phyloP scores from a whole-genome alignment of 225 moss, liverwort and hornwort genomes.

The Bryoerythrophyllum caledonicum region DNA sequence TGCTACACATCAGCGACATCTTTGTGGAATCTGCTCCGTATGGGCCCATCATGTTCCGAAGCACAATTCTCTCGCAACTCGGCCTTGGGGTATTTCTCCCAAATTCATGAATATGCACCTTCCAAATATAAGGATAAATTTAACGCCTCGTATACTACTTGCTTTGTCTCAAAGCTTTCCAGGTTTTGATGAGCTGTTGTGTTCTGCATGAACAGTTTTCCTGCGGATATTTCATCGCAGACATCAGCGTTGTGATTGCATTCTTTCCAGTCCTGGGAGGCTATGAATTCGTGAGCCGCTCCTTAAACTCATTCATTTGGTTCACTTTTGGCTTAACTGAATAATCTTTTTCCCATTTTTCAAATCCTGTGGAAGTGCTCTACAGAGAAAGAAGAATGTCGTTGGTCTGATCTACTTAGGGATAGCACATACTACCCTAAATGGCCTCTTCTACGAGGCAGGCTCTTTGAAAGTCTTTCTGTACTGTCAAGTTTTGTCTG shows the following conservation, averaged over 20 bases:
- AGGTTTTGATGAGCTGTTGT: slow-evolving; percentile 19
- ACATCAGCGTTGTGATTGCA: slow-evolving; percentile 66
- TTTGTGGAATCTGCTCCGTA: slow-evolving; percentile 69
- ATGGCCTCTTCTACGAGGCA: too few relatives aligned
- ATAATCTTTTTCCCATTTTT: not conserved
- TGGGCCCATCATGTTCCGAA: slow-evolving; percentile 80
- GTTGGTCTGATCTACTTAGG: too few relatives aligned
- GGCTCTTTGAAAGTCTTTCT: too few relatives aligned
- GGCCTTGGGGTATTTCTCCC: slow-evolving; percentile 73
- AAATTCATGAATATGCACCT: slow-evolving; percentile 46
- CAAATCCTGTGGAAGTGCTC: not conserved
- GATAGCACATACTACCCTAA: too few relatives aligned
- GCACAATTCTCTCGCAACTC: slow-evolving; percentile 77
- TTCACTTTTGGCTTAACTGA: not conserved
- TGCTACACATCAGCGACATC: slow-evolving; percentile 73
- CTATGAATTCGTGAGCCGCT: slow-evolving; percentile 73
- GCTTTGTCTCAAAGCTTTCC: not conserved
- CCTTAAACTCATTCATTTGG: not conserved
- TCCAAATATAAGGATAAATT: not conserved
- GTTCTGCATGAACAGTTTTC: slow-evolving; percentile 70
- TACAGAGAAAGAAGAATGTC: too few relatives aligned
- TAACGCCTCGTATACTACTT: not conserved
- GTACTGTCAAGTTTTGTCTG: not conserved
- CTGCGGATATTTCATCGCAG: slow-evolving; percentile 88
- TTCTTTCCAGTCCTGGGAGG: slow-evolving; percentile 76